Base-by-base conservation (phyloP, 768 basidiomycete species). In the Macrocybe gigantea region DNA sequence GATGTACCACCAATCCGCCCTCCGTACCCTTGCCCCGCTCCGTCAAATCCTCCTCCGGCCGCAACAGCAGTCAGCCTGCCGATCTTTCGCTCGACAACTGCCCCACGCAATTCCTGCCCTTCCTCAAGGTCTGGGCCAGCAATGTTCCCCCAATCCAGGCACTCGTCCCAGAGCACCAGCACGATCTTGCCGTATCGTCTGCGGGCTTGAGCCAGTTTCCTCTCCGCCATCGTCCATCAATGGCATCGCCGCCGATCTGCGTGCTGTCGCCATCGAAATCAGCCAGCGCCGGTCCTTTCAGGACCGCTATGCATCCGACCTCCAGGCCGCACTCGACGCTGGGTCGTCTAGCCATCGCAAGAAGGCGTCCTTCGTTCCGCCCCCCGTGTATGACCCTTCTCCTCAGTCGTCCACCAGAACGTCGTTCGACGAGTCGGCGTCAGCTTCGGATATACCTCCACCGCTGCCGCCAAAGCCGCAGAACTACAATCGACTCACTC, bases 141-240 rank as follows among this genome's bases (percentile, higher is more conserved):
- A 67, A 73, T 0, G 90, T 93, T 0, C 75, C 81, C 0, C 57
- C 58, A 6, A 88, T 93, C 47, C 86, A 90, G 47, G 50, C 52
- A 1, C 74, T 92, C 9, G 40, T 63, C 0, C 82, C 85, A 0
- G 79, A 85, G 51, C 62, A 78, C 38, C 85, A 90, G 49, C 86
- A 91, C 55, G 90, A 93, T 61, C 83, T 93, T 30, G 90, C 89
- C 79, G 89, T 2, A 65, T 85, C 43, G 88, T 93, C 13, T 93
- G 91, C 55, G 72, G 74, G 5, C 77, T 89, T 9, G 61, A 66
- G 12, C 72, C 79, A 0, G 45, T 85, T 29, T 54, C 66, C 0
- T 54, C 67, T 0, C 77, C 80, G 0, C 62, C 74, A 22, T 22
- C 22, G 22, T 56, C 65, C 0, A 59, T 90, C 7, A 65, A 71